Evolutionary conservation across 495 filamentous ascomycete genomes (phyloP).

Genomic region (Daldinia bambusicola): DNA sequence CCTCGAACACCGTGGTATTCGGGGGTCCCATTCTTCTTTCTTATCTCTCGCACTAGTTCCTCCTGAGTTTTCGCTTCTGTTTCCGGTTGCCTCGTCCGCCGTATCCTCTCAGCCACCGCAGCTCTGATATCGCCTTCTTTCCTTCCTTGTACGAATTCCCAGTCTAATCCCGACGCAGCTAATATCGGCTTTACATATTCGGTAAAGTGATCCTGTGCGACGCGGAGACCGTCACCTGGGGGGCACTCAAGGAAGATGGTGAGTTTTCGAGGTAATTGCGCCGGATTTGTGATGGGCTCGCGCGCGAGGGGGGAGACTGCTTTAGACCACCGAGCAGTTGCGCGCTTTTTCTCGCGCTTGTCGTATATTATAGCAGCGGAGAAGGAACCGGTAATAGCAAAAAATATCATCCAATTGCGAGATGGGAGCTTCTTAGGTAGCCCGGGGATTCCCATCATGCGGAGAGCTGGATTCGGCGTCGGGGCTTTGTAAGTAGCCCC

Average conservation of each 20-base stretch:
- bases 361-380: slow-evolving; percentile 86
- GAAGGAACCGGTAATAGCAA: slow-evolving; percentile 79
- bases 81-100: slow-evolving; percentile 65
- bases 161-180: slow-evolving; percentile 89
- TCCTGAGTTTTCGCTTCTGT: slow-evolving; percentile 61
- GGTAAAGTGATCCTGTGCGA: slow-evolving; percentile 90
- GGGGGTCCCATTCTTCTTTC: slow-evolving; percentile 68
- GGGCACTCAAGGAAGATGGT: slow-evolving; percentile 88
- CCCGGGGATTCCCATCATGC: slow-evolving; percentile 83
- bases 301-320: slow-evolving; percentile 87
- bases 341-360: slow-evolving; percentile 83
- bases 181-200: slow-evolving; percentile 96
- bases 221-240: slow-evolving; percentile 82
- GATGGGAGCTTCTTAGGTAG: slow-evolving; percentile 88
- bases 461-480: slow-evolving; percentile 72
- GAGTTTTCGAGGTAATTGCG: slow-evolving; percentile 80
- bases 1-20: slow-evolving; percentile 79
- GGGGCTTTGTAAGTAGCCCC: slow-evolving; percentile 58
- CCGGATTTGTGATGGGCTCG: slow-evolving; percentile 73
- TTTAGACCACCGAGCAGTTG: slow-evolving; percentile 85
- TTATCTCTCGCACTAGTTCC: slow-evolving; percentile 64
- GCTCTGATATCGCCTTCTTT: slow-evolving; percentile 88
- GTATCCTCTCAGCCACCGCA: slow-evolving; percentile 81
- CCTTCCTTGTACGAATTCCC: slow-evolving; percentile 91
- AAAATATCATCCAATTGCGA: slow-evolving; percentile 97